Evolutionary conservation across 176 grass and related monocot species (phyloP).

Genomic region (Phoenix dactylifera): DNA sequence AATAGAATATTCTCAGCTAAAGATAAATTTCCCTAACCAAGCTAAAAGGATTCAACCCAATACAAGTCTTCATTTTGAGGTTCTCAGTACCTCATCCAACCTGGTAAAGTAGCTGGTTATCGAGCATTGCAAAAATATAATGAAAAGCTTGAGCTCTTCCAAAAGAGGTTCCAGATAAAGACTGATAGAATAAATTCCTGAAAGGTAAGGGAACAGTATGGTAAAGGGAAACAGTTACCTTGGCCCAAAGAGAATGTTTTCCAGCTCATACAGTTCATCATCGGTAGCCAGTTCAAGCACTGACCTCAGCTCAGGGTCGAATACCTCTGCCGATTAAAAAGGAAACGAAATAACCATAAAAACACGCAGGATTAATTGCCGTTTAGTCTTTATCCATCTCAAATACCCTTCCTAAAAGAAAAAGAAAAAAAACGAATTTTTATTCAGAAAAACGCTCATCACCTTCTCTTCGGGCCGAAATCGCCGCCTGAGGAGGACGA

Average conservation of each 20-base stretch:
- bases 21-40: too few relatives aligned
- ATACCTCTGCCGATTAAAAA: constrained; percentile 29
- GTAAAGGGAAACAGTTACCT: constrained; percentile 30
- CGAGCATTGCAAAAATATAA: too few relatives aligned
- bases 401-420: background rate
- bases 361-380: background rate
- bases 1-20: too few relatives aligned
- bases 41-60: too few relatives aligned
- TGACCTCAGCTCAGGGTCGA: constrained; percentile 71
- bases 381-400: background rate
- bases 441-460: background rate
- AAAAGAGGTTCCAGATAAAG: background rate
- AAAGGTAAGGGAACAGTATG: constrained; percentile 4
- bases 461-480: constrained; percentile 4
- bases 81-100: too few relatives aligned
- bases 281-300: constrained; percentile 84
- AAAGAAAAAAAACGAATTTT: background rate
- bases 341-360: background rate
- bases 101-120: too few relatives aligned
- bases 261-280: constrained; percentile 66
- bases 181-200: background rate
- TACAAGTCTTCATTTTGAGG: too few relatives aligned
- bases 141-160: background rate
- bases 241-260: constrained; percentile 76
- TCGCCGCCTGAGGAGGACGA: background rate